These are phyloP conservation scores for Trichoderma asperelloides DNA, from an alignment of 495 filamentous ascomycete species.

Conservation along the genomic window DNA sequence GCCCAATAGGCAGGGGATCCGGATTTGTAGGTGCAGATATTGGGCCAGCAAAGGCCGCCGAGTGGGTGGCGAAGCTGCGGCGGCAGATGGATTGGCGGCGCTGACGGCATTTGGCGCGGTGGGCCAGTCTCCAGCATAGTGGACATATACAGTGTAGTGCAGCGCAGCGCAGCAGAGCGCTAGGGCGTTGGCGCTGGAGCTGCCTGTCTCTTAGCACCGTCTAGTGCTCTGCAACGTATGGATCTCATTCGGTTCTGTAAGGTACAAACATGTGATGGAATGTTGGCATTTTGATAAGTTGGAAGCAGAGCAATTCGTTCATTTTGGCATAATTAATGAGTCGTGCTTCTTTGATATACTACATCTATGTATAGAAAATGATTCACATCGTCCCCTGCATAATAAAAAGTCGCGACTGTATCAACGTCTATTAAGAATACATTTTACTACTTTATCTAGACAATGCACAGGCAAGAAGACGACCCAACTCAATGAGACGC, in stretches of 20 bases:
- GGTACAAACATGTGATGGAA: neutral
- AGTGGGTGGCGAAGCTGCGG: slow-evolving; percentile 2
- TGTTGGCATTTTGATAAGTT: neutral
- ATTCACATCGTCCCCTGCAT: neutral
- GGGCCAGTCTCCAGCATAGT: neutral
- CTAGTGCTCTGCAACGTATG: neutral
- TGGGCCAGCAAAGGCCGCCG: neutral
- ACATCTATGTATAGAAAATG: too few relatives aligned
- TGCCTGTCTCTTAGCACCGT: too few relatives aligned
- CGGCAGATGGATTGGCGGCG: neutral
- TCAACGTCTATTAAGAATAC: slow-evolving; percentile 12
- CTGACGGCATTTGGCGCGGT: neutral
- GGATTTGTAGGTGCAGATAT: neutral
- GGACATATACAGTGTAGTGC: too few relatives aligned
- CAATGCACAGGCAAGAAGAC: neutral
- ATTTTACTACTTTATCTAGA: slow-evolving; percentile 10
- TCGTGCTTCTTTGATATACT: too few relatives aligned
- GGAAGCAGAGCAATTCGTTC: neutral
- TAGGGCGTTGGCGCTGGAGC: too few relatives aligned
- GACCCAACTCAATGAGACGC: neutral
- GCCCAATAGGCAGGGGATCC: neutral
- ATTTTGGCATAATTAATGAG: too few relatives aligned
- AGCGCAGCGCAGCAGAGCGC: neutral
- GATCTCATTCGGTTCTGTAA: too few relatives aligned
- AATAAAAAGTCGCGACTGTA: neutral